A percentile compares a stretch with the other conserved stretches of the same genome.
Conservation (phyloP, 2,329 filamentous ascomycete species). For the Ploettnerulaceae sp. region DNA sequence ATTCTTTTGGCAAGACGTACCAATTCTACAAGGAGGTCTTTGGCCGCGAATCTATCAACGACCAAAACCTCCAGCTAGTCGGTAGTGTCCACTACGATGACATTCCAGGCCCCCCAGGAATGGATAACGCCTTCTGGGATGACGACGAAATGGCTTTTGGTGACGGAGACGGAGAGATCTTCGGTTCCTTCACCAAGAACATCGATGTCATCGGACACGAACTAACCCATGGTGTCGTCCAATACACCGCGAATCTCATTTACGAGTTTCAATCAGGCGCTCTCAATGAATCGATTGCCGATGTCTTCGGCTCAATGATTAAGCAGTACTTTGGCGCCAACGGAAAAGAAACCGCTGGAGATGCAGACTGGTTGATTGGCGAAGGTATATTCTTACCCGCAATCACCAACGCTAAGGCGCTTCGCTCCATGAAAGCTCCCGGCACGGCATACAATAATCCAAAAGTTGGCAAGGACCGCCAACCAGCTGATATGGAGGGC, state of each 20-base stretch:
- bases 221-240: constrained; percentile 50
- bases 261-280: constrained; percentile 50
- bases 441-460: constrained; percentile 50
- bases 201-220: constrained; percentile 55
- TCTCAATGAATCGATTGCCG: constrained; percentile 52
- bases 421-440: constrained; percentile 51
- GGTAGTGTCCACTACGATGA: constrained; percentile 50
- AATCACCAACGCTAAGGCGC: constrained; percentile 44
- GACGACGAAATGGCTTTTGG: constrained; percentile 51
- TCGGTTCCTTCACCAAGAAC: constrained; percentile 47
- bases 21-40: constrained; percentile 47
- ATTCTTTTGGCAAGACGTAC: constrained; percentile 46
- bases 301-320: constrained; percentile 53
- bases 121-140: constrained; percentile 49
- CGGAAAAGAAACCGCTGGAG: constrained; percentile 34
- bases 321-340: constrained; percentile 48
- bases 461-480: constrained; percentile 49
- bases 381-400: constrained; percentile 48
- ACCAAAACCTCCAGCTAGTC: constrained; percentile 44
- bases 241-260: constrained; percentile 45
- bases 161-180: constrained; percentile 45
- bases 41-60: constrained; percentile 48
- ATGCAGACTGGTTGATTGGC: constrained; percentile 52
- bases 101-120: constrained; percentile 43
- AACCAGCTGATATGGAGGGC: constrained; percentile 44